These are phyloP conservation scores for Penicillium concentricum DNA, from an alignment of 2,329 filamentous ascomycete species.

Conservation along the genomic window DNA sequence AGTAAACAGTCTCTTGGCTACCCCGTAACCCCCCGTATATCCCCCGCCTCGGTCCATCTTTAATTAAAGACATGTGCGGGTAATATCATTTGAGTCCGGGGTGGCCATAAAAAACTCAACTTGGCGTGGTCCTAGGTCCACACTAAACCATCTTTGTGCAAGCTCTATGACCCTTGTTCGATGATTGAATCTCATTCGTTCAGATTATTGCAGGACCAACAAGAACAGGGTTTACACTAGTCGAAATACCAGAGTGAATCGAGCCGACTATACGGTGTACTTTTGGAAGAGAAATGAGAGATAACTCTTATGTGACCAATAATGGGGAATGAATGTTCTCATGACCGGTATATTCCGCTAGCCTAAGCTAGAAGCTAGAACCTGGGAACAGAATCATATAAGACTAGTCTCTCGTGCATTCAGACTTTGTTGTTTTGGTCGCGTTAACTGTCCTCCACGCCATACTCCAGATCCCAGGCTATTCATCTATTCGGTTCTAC, in stretches of 20 bases:
- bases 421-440: not conserved
- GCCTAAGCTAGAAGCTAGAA: not conserved
- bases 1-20: not conserved
- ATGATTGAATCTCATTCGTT: not conserved
- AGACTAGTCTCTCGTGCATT: not conserved
- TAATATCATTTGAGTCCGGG: not conserved
- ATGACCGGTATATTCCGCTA: not conserved
- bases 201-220: not conserved
- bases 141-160: not conserved
- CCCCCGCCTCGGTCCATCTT: not conserved
- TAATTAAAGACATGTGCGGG: constrained; percentile 1
- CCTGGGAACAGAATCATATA: not conserved
- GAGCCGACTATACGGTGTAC: constrained; percentile 1
- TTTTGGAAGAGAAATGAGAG: not conserved
- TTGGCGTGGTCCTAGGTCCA: not conserved
- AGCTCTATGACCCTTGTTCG: not conserved
- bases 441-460: not conserved
- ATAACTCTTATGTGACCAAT: not conserved
- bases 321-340: not conserved
- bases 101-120: not conserved
- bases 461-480: not conserved
- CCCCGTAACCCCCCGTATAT: too few species aligned
- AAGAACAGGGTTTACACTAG: not conserved
- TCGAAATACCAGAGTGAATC: not conserved
- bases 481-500: not conserved